Evolutionary conservation across 768 basidiomycete species (phyloP).

Genomic region (Clathrus columnatus): DNA sequence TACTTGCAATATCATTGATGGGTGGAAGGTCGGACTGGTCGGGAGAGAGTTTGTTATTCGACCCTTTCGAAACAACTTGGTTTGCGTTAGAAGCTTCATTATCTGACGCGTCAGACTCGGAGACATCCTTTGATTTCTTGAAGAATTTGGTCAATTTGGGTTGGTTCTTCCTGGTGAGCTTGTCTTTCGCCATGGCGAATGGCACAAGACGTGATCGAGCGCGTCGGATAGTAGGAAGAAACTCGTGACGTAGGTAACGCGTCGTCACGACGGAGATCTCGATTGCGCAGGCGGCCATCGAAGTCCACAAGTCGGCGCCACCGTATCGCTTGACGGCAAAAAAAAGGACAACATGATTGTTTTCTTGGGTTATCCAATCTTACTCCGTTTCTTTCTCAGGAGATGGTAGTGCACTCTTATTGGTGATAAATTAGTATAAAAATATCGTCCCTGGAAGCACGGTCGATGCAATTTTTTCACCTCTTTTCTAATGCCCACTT

Average conservation of each 20-base stretch:
- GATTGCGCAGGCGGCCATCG: background rate
- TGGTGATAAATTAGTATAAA: background rate
- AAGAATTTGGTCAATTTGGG: conserved; percentile 14
- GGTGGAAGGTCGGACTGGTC: conserved; percentile 69
- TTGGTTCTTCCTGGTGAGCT: conserved; percentile 20
- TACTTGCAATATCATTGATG: conserved; percentile 58
- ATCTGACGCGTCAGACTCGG: conserved; percentile 20
- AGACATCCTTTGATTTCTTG: conserved; percentile 24
- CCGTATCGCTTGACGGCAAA: background rate
- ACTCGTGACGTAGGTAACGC: conserved; percentile 16
- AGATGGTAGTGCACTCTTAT: background rate
- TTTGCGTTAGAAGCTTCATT: conserved; percentile 21
- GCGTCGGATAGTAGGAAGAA: conserved; percentile 15
- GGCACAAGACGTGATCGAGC: conserved; percentile 13
- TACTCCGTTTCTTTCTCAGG: background rate
- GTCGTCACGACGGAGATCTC: background rate
- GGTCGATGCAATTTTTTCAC: background rate
- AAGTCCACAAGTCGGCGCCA: background rate
- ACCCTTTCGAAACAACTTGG: conserved; percentile 8
- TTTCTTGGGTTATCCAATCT: background rate
- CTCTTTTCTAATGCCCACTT: background rate
- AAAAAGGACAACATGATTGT: background rate
- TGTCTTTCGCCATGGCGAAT: conserved; percentile 41
- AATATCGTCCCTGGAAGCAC: background rate
- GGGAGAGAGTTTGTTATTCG: conserved; percentile 27